phyloP scores from a whole-genome alignment of 805 yeast species.

The Saccharomycopsis fodiens region DNA sequence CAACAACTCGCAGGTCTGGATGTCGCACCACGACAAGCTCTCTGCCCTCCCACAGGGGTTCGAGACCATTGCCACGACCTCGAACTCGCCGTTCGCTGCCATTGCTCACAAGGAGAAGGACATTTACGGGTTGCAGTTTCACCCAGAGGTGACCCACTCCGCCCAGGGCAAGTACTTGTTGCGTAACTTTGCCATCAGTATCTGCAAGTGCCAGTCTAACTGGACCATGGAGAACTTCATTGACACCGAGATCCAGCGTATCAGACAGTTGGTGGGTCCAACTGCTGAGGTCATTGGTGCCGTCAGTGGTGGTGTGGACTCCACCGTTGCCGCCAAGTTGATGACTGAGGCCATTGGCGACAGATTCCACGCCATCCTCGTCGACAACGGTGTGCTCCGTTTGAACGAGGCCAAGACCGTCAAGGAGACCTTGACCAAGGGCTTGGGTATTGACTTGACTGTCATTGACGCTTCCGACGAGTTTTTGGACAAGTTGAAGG shows the following conservation, averaged over 20 bases:
- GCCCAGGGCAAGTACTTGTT: constrained; percentile 80
- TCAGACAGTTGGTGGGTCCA: constrained; percentile 87
- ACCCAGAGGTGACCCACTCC: constrained; percentile 98
- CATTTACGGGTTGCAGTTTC: constrained; percentile 96
- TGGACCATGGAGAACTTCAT: constrained; percentile 99
- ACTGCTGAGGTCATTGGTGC: constrained; percentile 99
- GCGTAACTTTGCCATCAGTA: constrained; percentile 86
- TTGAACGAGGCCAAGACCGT: constrained; percentile 86
- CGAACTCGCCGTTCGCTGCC: constrained; percentile 94
- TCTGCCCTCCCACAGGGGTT: constrained; percentile 84
- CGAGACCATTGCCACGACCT: constrained; percentile 83
- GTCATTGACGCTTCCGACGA: constrained; percentile 92
- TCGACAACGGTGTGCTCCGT: constrained; percentile 97
- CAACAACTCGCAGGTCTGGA: constrained; percentile 96
- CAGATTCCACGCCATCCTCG: constrained; percentile 96
- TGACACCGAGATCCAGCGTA: constrained; percentile 92
- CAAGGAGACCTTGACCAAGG: constrained; percentile 81
- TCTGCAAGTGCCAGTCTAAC: constrained; percentile 80
- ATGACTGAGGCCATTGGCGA: constrained; percentile 98
- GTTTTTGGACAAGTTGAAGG: constrained; percentile 79
- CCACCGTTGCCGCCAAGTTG: constrained; percentile 97
- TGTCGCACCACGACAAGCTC: constrained; percentile 98
- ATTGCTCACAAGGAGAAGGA: constrained; percentile 65
- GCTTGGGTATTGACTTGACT: constrained; percentile 88
- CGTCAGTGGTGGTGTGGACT: constrained; percentile 98